A percentile compares a stretch with the other conserved stretches of the same genome.
phyloP scores from a whole-genome alignment of 2,329 filamentous ascomycete species.

The Aspergillus spinulosporus region DNA sequence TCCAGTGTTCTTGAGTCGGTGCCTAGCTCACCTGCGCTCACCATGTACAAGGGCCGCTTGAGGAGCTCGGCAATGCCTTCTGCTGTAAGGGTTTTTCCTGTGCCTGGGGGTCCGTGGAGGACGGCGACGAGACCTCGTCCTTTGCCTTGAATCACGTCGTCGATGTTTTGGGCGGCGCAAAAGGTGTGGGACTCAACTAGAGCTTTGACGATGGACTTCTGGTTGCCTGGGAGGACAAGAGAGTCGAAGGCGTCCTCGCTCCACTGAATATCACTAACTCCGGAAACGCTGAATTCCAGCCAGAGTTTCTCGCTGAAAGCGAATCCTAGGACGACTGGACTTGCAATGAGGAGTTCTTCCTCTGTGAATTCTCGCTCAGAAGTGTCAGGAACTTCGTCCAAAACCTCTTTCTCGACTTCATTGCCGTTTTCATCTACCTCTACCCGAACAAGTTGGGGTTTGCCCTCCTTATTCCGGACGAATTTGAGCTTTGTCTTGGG shows the following conservation, averaged over 20 bases:
- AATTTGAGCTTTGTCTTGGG: conserved; percentile 53
- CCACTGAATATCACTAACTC: conserved; percentile 78
- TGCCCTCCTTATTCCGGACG: conserved; percentile 55
- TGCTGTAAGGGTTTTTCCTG: conserved; percentile 84
- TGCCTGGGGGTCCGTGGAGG: conserved; percentile 81
- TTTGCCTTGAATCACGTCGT: conserved; percentile 80
- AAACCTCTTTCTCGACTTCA: conserved; percentile 57
- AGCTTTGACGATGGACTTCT: conserved; percentile 72
- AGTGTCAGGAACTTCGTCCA: conserved; percentile 49
- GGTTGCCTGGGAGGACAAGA: conserved; percentile 66
- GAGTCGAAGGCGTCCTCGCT: conserved; percentile 80
- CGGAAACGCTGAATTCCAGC: conserved; percentile 82
- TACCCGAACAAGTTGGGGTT: conserved; percentile 54
- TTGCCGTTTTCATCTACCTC: conserved; percentile 57
- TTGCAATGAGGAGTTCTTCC: conserved; percentile 80
- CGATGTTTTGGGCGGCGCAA: conserved; percentile 76
- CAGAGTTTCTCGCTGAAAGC: conserved; percentile 85
- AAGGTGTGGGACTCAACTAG: conserved; percentile 83
- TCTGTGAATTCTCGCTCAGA: conserved; percentile 65
- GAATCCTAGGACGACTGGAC: conserved; percentile 82
- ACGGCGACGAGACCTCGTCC: conserved; percentile 81
- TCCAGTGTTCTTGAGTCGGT: conserved; percentile 75
- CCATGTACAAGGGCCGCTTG: conserved; percentile 78
- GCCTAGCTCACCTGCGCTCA: conserved; percentile 77
- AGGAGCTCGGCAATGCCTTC: conserved; percentile 83